Percentiles rank a stretch among this genome's conserved stretches.
phyloP scores from a whole-genome alignment of 305 asterid genomes.

The Rubia peregrina region DNA sequence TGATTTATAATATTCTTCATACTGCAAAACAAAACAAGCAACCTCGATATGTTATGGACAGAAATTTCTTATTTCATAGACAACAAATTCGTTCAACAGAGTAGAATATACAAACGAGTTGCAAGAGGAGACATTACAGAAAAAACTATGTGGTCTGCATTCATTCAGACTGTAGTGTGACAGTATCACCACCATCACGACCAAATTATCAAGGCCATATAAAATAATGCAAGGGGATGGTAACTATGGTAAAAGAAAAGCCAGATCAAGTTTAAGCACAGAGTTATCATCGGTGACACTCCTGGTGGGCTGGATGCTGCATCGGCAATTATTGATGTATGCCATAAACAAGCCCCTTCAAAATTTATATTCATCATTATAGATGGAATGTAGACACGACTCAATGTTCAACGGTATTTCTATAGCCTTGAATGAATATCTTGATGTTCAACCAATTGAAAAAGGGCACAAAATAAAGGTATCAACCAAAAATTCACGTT shows the following conservation, averaged over 20 bases:
- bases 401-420: not conserved
- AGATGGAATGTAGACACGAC: not conserved
- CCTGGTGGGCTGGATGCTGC: not conserved
- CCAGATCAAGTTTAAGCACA: not conserved
- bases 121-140: not conserved
- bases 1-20: slow-evolving; percentile 83
- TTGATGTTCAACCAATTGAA: not conserved
- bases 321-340: not conserved
- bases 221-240: not conserved
- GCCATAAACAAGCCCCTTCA: not conserved
- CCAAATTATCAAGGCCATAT: not conserved
- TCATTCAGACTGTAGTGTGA: no score
- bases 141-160: not conserved
- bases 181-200: not conserved
- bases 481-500: not conserved
- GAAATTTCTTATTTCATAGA: not conserved
- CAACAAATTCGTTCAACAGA: not conserved
- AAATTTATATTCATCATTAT: not conserved
- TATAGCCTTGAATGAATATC: not conserved
- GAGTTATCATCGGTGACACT: not conserved
- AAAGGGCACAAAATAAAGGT: not conserved
- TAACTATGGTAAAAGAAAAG: not conserved
- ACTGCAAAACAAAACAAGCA: slow-evolving; percentile 37
- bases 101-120: not conserved
- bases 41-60: not conserved